phyloP scores from a whole-genome alignment of 2,329 filamentous ascomycete genomes.

The Colletotrichum magnum region DNA sequence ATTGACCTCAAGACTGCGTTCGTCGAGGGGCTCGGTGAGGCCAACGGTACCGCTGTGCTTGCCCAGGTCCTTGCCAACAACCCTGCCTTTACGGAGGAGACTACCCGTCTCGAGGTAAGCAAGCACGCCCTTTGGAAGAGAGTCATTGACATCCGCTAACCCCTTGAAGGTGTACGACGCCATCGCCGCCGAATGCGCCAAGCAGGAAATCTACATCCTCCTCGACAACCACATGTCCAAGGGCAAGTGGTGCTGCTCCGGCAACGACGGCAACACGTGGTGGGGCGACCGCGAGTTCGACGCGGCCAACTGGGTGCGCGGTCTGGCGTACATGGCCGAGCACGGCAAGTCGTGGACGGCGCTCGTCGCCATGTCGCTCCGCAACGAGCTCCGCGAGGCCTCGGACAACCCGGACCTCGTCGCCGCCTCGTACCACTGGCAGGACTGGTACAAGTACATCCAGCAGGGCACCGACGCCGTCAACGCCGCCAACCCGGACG shows the following conservation, averaged over 20 bases:
- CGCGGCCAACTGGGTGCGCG: conserved; percentile 72
- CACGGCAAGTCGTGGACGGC: conserved; percentile 66
- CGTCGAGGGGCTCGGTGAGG: conserved; percentile 60
- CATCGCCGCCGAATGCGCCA: conserved; percentile 69
- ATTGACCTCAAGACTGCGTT: conserved; percentile 62
- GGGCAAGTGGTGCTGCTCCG: conserved; percentile 71
- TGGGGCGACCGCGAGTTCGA: conserved; percentile 74
- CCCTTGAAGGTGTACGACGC: conserved; percentile 64
- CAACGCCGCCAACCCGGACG: conserved; percentile 63
- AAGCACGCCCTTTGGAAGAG: background rate
- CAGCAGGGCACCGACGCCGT: conserved; percentile 64
- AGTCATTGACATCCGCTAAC: conserved; percentile 10
- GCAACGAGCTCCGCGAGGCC: conserved; percentile 67
- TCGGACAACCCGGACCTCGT: conserved; percentile 51
- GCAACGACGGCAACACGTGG: conserved; percentile 70
- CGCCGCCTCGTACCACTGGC: conserved; percentile 67
- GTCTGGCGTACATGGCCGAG: conserved; percentile 71
- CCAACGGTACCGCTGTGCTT: conserved; percentile 67
- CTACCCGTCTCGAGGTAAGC: conserved; percentile 66
- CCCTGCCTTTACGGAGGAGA: conserved; percentile 66
- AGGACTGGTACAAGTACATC: conserved; percentile 66
- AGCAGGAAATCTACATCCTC: conserved; percentile 70
- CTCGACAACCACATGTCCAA: conserved; percentile 74
- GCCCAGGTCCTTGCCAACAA: conserved; percentile 69
- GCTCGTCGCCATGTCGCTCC: conserved; percentile 64